These are phyloP conservation scores for Fonsecaea monophora DNA, from an alignment of 2,329 filamentous ascomycete species.

Conservation along the genomic window DNA sequence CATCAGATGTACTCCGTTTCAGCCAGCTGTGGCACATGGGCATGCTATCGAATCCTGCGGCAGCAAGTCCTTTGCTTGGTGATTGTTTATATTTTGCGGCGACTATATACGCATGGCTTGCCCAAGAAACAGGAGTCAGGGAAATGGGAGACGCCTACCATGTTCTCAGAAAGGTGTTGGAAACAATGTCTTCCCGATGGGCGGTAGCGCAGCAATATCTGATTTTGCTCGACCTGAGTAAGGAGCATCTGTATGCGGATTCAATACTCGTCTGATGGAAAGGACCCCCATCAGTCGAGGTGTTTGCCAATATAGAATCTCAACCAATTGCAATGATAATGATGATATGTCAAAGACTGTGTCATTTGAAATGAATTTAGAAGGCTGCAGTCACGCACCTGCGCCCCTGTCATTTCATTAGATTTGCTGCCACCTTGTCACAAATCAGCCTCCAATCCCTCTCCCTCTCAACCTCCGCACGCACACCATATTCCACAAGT, in stretches of 20 bases:
- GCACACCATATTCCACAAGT: not conserved
- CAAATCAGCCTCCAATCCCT: not conserved
- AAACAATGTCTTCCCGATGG: constrained; percentile 38
- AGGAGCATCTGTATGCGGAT: constrained; percentile 31
- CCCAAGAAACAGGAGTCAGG: constrained; percentile 43
- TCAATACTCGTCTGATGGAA: constrained; percentile 15
- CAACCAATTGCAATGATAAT: not conserved
- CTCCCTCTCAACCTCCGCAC: not conserved
- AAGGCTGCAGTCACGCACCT: not conserved
- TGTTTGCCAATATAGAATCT: too few species aligned
- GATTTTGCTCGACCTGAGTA: constrained; percentile 35
- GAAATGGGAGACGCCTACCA: constrained; percentile 34
- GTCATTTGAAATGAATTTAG: not conserved
- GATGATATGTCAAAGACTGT: not conserved
- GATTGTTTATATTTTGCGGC: constrained; percentile 47
- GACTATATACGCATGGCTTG: constrained; percentile 46
- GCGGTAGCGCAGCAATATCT: constrained; percentile 40
- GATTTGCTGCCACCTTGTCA: constrained; percentile 2
- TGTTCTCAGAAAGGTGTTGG: constrained; percentile 32
- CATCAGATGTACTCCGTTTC: constrained; percentile 36
- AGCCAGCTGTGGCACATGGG: constrained; percentile 23
- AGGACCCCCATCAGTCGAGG: too few species aligned
- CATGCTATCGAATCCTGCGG: constrained; percentile 32
- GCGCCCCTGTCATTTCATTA: not conserved
- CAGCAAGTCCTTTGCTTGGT: constrained; percentile 40